Percentiles rank a stretch among this genome's conserved stretches.
These are phyloP conservation scores for Strobilomyces confusus DNA, from an alignment of 768 basidiomycete species.

Conservation along the genomic window DNA sequence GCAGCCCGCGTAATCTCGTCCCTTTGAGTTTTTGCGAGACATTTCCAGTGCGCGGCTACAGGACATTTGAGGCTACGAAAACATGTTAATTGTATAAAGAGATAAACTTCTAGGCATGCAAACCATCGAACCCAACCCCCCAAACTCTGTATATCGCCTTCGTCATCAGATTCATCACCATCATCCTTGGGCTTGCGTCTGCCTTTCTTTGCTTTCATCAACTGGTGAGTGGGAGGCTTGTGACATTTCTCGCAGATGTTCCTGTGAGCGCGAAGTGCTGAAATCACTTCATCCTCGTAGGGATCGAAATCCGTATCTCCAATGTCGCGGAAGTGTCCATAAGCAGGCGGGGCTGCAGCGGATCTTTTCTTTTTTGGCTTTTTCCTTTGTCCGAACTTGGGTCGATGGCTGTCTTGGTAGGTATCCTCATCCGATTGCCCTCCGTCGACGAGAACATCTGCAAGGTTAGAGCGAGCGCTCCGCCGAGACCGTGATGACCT, in stretches of 20 bases:
- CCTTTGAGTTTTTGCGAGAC: conserved; percentile 59
- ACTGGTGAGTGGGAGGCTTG: conserved; percentile 51
- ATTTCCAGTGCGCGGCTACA: conserved; percentile 73
- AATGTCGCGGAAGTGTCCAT: conserved; percentile 44
- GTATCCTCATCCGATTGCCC: conserved; percentile 31
- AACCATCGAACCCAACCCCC: conserved; percentile 89
- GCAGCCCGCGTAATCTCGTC: conserved; percentile 72
- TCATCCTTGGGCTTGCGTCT: conserved; percentile 37
- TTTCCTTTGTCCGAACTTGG: conserved; percentile 6
- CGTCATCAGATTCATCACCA: conserved; percentile 48
- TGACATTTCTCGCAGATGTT: conserved; percentile 71
- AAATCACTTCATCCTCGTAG: conserved; percentile 54
- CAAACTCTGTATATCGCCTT: conserved; percentile 40
- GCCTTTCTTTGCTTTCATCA: conserved; percentile 42
- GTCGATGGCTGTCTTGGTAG: conserved; percentile 30
- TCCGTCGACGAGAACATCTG: conserved; percentile 25
- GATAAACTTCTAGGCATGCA: conserved; percentile 16
- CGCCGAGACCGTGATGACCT: conserved; percentile 49
- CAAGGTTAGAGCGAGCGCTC: conserved; percentile 34
- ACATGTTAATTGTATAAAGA: conserved; percentile 7
- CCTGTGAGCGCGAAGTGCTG: conserved; percentile 57
- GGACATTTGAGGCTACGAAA: conserved; percentile 67
- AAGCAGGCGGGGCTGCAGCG: conserved; percentile 42
- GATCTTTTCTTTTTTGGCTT: conserved; percentile 30
- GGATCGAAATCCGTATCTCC: conserved; percentile 38